A percentile compares a stretch with the other conserved stretches of the same genome.
Conservation (phyloP, 495 filamentous ascomycete genomes). For the Glutinoglossum americanum region DNA sequence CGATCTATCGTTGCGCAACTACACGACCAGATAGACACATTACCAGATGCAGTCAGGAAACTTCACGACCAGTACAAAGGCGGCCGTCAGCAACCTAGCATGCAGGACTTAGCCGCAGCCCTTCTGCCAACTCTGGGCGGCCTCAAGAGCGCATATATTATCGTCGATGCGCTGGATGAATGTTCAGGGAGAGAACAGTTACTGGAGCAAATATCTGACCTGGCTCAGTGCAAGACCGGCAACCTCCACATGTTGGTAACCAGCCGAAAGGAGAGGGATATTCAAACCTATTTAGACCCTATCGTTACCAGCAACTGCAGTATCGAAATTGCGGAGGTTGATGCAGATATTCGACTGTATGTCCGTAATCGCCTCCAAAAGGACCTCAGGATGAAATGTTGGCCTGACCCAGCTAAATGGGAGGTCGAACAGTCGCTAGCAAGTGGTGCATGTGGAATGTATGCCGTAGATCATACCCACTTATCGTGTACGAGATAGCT, state of each 20-base stretch:
- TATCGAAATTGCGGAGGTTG: slow-evolving; percentile 3
- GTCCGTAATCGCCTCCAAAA: slow-evolving; percentile 5
- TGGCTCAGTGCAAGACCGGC: background rate
- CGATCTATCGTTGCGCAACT: background rate
- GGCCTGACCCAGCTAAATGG: background rate
- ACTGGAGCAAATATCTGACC: slow-evolving; percentile 4
- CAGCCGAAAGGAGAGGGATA: slow-evolving; percentile 5
- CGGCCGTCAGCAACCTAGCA: background rate
- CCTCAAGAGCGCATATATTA: too few species aligned
- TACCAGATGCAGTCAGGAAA: background rate
- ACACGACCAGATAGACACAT: background rate
- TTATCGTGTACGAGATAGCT: too few species aligned
- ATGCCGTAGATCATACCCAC: background rate
- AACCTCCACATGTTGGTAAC: slow-evolving; percentile 9
- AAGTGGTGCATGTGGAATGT: slow-evolving; percentile 12
- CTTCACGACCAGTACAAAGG: background rate
- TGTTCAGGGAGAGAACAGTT: slow-evolving; percentile 4
- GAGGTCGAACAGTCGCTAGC: slow-evolving; percentile 8
- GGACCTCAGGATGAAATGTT: slow-evolving; percentile 5
- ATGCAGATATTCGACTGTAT: slow-evolving; percentile 11
- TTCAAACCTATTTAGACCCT: background rate
- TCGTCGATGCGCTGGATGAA: slow-evolving; percentile 13
- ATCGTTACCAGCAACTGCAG: background rate
- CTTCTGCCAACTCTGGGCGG: slow-evolving; percentile 2
- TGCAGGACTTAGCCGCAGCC: slow-evolving; percentile 7